Base-by-base conservation (phyloP, 192 early-diverging fungal genomes). In the Borealophlyctis nickersoniae region DNA sequence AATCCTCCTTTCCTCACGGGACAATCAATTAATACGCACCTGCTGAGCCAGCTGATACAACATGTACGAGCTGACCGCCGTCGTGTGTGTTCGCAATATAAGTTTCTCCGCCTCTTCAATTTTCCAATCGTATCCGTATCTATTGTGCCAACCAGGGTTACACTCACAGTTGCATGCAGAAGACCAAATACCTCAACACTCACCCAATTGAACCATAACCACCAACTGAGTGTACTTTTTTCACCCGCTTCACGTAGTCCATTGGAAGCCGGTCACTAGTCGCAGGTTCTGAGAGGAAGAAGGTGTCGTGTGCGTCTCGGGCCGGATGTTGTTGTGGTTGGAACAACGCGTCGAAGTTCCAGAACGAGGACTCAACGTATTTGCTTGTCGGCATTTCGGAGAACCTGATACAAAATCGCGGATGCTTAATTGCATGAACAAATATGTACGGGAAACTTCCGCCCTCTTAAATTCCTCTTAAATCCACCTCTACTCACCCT, bases 281-380 rank as follows among this genome's bases (percentile, higher is more conserved):
- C 36, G 87, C 87, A 16, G 92, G 92, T 57, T 90, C 81, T 31
- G 66, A 60, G 28, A 83, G 53, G 62, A 81, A 84, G 73, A 86
- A 87, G 51, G 71, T 77, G 73, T 84, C 82, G 58, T 85, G 79
- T 52, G 77, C 75, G 69, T 80, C 81, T 13, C 85, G 69, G 2
- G 90, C 94, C 55, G 95, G 88, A 66, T 99, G 97, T 78, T 97
- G 92, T 84, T 99, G 95, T 29, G 97, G 96, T 71, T 98, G 95
- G 86, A 96, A 99, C 60, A 99, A 87, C 28, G 95, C 91, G 75
- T 99, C 97, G 76, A 99, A 99, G 81, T 99, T 99, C 97, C 97
- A 99, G 88, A 99, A 99, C 63, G 93, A 91, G 56, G 89, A 89
- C 70, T 98, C 97, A 50, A 92, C 93, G 82, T 90, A 99, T 68